These are phyloP conservation scores for Ogataea methanolica DNA, from an alignment of 805 yeast species.

Conservation along the genomic window DNA sequence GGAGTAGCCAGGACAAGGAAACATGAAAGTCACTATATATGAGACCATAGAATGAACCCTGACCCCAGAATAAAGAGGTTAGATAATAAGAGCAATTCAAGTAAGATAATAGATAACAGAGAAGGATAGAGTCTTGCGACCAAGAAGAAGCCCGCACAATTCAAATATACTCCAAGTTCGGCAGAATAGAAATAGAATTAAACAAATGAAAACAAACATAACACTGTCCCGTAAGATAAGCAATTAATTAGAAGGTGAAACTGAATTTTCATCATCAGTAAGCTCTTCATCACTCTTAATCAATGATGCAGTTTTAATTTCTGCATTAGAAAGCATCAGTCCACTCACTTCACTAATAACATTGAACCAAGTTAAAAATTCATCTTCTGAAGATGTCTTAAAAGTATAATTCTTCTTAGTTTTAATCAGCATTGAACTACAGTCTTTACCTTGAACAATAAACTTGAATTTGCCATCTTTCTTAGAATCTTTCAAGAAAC, in stretches of 20 bases:
- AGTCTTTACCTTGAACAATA: conserved; percentile 40
- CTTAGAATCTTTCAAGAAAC: conserved; percentile 30
- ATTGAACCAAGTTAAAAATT: conserved; percentile 42
- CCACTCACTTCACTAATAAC: conserved; percentile 31
- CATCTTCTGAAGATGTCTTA: conserved; percentile 41
- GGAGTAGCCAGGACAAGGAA: no score
- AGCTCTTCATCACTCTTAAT: conserved; percentile 2
- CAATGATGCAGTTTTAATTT: conserved; percentile 1
- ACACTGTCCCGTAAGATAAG: not conserved
- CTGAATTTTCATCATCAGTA: conserved; percentile 1
- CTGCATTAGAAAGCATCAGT: conserved; percentile 12
- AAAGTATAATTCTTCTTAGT: conserved; percentile 32
- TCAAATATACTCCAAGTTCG: no score
- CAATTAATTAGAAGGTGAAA: not conserved
- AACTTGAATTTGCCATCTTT: conserved; percentile 36
- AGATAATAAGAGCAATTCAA: no score
- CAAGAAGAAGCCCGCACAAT: no score
- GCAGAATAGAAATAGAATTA: no score
- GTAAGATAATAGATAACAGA: no score
- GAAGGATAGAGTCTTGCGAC: no score
- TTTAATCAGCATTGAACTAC: conserved; percentile 22
- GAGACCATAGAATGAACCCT: no score
- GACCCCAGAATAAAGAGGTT: no score
- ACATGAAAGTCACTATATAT: no score
- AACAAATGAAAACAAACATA: not conserved